Percentiles rank a stretch among this genome's conserved stretches.
phyloP scores from a whole-genome alignment of 1,139 yeast genomes.

The Hyphopichia burtonii region DNA sequence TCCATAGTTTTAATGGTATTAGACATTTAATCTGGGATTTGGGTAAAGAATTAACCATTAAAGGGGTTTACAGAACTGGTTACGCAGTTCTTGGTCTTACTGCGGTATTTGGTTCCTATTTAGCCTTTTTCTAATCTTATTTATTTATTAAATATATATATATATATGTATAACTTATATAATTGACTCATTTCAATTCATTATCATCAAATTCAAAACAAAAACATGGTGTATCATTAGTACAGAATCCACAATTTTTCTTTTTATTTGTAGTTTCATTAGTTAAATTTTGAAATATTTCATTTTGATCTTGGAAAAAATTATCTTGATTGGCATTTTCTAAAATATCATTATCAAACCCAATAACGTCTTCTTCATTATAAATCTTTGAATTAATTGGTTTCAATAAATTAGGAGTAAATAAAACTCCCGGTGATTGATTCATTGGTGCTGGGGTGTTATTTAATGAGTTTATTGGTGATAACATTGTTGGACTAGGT shows the following conservation, averaged over 20 bases:
- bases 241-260: slow-evolving; percentile 43
- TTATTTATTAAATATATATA: slow-evolving; percentile 4
- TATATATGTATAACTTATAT: background rate
- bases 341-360: slow-evolving; percentile 9
- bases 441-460: slow-evolving; percentile 1
- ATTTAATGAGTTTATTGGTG: slow-evolving; percentile 2
- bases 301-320: slow-evolving; percentile 1
- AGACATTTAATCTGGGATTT: slow-evolving; percentile 94
- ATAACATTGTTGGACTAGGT: background rate
- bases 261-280: slow-evolving; percentile 8
- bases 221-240: slow-evolving; percentile 40
- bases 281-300: slow-evolving; percentile 3
- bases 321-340: slow-evolving; percentile 6
- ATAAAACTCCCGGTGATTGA: slow-evolving; percentile 2
- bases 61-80: slow-evolving; percentile 93
- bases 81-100: slow-evolving; percentile 76
- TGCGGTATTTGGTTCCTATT: slow-evolving; percentile 61
- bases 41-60: slow-evolving; percentile 72
- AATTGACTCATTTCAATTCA: slow-evolving; percentile 2
- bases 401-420: slow-evolving; percentile 22
- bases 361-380: slow-evolving; percentile 12
- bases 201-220: slow-evolving; percentile 33
- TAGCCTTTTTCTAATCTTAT: slow-evolving; percentile 37
- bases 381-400: slow-evolving; percentile 20
- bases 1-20: slow-evolving; percentile 81